Base-by-base conservation (phyloP, 2,329 filamentous ascomycete genomes). In the Penicillium oxalicum region DNA sequence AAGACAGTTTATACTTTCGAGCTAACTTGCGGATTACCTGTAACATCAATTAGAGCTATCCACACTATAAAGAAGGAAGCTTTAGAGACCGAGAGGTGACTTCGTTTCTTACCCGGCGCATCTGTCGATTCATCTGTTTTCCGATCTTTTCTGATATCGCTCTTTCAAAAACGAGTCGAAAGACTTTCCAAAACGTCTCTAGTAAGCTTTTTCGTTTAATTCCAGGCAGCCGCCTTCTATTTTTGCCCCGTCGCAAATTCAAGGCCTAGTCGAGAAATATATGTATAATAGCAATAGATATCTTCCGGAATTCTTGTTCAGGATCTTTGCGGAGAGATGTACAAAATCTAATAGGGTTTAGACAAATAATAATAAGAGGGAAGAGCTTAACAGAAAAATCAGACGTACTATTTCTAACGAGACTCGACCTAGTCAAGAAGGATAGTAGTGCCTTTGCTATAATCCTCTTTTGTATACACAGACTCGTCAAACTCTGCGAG, bases 21-120 rank as follows among this genome's bases (percentile, higher is more conserved):
- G 54, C 54, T 13, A 62, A 49, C 24, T 40, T 33, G 35, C 51
- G 53, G 36, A 61, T 55, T 9, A 59, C 49, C 57, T 58, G 49
- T 26, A 27, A 39, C 12, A 39, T 39, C 1, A 50, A 33, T 40
- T 35, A 5, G 40, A 39, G 9, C 24, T 39, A 2, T 39, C 9
- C 12, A 39, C 26, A 39, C 4, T 26, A 39, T 39, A 39, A 8
- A 39, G 37, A 5, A 26, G 11, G 37, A 39, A 39, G 37, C 37
- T 24, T 11, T 39, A 11, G 24, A 48, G 34, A 4, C 33, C 45
- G 25, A 50, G 36, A 35, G 29, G 40, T 36, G 42, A 37, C 45
- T 51, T 32, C 11, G 34, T 49, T 28, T 48, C 45, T 39, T 57
- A 56, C 48, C 37, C 40, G 40, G 34, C 37, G 47, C 25, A 53